Evolutionary conservation across 768 basidiomycete species (phyloP), one percentile per base, ranked within the genome.

Genomic region (Sistotremastrum niveocremeum): DNA sequence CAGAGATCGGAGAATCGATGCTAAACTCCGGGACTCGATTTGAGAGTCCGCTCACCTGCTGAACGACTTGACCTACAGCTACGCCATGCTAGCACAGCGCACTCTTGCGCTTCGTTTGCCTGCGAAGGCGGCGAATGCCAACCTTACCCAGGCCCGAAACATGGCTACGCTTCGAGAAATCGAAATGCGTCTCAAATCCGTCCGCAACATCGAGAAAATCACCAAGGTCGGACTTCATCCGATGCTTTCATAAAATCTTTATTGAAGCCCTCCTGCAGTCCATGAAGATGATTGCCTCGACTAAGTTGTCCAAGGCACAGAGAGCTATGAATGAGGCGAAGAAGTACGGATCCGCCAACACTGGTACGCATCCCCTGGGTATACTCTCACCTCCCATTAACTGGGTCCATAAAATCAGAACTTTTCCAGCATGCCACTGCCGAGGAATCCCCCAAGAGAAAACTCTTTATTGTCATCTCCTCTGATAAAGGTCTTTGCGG

Each of bases 281-380:
- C 42, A 94, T 95, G 89, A 94, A 95, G 76, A 93, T 99, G 79
- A 94, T 97, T 73, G 94, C 93, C 48, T 97, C 94, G 43, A 94
- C 93, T 44, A 91, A 93, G 65, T 81, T 99, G 34, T 77, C 81
- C 57, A 91, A 94, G 69, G 95, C 94, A 45, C 89, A 94, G 72
- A 76, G 81, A 55, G 89, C 91, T 50, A 93, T 97, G 88, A 67
- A 70, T 52, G 76, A 76, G 45, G 95, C 91, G 55, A 97, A 94
- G 73, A 66, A 80, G 57, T 95, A 97, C 66, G 95, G 95, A 53
- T 62, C 79, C 52, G 89, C 93, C 60, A 93, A 91, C 71, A 72
- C 82, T 52, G 89, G 89, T 89, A 53, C 52, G 79, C 20, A 20
- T 68, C 9, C 10, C 20, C 42, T 36, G 29, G 32, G 10, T 35